A percentile compares a stretch with the other conserved stretches of the same genome.
Conservation (phyloP, 208 protist species). For the Herpetomonas tarakana region DNA sequence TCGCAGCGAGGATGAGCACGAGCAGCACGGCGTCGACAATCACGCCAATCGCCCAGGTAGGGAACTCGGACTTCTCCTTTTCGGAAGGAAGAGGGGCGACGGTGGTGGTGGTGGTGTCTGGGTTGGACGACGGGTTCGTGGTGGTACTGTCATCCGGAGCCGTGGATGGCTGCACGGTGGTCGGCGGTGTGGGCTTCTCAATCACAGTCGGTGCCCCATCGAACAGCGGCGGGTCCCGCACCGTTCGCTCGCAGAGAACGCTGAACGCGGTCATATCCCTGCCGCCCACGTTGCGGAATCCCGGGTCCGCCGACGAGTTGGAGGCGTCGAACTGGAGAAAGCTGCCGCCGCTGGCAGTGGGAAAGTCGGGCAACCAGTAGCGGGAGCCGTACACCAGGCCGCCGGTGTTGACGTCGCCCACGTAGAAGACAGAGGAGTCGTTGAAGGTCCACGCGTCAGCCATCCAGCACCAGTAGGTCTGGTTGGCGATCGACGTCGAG, state of each 20-base stretch:
- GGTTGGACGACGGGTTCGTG: too few relatives aligned
- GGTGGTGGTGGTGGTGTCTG: neutral
- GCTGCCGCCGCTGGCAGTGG: neutral
- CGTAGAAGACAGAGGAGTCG: neutral
- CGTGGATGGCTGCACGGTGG: too few relatives aligned
- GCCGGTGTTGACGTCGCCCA: neutral
- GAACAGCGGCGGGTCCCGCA: neutral
- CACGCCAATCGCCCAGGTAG: neutral
- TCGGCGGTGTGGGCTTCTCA: neutral
- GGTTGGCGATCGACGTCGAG: neutral
- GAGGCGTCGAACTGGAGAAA: neutral
- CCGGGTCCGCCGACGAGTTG: neutral
- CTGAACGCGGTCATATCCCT: neutral
- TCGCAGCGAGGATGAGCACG: neutral
- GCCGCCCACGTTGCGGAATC: neutral
- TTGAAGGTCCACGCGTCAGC: neutral
- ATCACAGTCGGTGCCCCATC: neutral
- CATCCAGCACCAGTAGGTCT: neutral
- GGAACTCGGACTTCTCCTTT: neutral
- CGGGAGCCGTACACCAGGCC: neutral
- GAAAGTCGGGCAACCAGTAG: neutral
- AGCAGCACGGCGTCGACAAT: neutral
- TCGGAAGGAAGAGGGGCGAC: too few relatives aligned
- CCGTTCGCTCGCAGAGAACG: neutral
- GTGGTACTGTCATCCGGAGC: too few relatives aligned